Conservation (phyloP, 352 stramenopile genomes). For the Halophytophthora polymorphica region DNA sequence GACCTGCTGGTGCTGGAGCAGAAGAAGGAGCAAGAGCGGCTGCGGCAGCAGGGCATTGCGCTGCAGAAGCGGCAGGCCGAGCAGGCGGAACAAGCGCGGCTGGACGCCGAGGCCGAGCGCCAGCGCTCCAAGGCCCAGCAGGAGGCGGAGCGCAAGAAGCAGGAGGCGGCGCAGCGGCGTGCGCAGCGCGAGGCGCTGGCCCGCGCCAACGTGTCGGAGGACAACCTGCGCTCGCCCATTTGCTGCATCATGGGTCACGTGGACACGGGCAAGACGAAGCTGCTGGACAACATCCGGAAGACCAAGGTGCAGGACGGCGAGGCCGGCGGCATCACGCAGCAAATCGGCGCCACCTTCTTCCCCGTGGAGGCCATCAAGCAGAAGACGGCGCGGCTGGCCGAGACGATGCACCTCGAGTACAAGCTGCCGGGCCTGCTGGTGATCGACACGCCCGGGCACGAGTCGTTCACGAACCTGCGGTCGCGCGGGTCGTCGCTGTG, state of each 20-base stretch:
- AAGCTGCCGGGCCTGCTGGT: conserved; percentile 92
- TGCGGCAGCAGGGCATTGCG: conserved; percentile 90
- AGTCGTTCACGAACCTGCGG: conserved; percentile 99
- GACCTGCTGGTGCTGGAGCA: conserved; percentile 94
- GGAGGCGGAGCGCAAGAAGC: conserved; percentile 83
- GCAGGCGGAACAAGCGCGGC: conserved; percentile 60
- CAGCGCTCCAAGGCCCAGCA: conserved; percentile 81
- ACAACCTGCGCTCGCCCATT: conserved; percentile 98
- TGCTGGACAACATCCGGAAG: conserved; percentile 99
- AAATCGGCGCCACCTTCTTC: conserved; percentile 96
- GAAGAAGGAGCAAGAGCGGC: conserved; percentile 91
- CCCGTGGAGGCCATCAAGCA: conserved; percentile 90
- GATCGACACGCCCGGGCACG: conserved; percentile 99
- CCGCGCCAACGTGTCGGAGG: conserved; percentile 82
- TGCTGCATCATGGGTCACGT: conserved; percentile 99
- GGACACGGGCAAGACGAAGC: conserved; percentile 98
- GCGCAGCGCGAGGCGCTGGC: conserved; percentile 70
- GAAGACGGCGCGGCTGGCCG: conserved; percentile 74
- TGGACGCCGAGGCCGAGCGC: conserved; percentile 58
- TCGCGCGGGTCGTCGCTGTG: conserved; percentile 96
- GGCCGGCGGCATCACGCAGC: conserved; percentile 97
- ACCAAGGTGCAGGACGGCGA: conserved; percentile 97
- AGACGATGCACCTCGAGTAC: conserved; percentile 86
- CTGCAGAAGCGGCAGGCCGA: conserved; percentile 94
- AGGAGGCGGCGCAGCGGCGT: conserved; percentile 68